phyloP scores from a whole-genome alignment of 371 early-diverging fungal genomes.

The Smittium culicis region DNA sequence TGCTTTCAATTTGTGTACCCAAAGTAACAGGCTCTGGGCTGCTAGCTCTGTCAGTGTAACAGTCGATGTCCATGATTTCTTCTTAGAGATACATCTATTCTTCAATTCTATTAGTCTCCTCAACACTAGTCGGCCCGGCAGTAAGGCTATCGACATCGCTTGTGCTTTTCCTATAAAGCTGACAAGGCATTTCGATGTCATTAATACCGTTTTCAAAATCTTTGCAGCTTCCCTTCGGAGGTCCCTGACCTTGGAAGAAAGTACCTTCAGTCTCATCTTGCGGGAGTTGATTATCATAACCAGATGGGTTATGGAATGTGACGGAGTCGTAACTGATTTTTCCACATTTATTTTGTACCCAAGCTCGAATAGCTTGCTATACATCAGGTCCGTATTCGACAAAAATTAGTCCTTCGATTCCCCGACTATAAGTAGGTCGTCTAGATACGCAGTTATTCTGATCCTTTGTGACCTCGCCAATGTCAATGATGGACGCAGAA shows the following conservation, averaged over 20 bases:
- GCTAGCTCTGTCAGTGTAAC: background rate
- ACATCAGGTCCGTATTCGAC: constrained; percentile 17
- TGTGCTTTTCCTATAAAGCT: constrained; percentile 11
- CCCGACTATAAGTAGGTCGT: constrained; percentile 25
- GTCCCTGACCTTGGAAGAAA: background rate
- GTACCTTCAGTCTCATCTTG: constrained; percentile 4
- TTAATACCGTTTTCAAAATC: background rate
- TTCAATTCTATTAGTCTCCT: background rate
- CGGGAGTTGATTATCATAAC: constrained; percentile 28
- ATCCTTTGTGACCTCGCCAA: constrained; percentile 23
- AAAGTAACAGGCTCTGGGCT: background rate
- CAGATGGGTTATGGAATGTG: constrained; percentile 27
- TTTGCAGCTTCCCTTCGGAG: constrained; percentile 7
- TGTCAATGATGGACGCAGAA: constrained; percentile 26
- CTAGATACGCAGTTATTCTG: constrained; percentile 28
- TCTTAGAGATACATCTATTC: background rate
- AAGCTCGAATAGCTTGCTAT: constrained; percentile 16
- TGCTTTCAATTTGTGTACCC: background rate
- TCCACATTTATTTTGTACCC: constrained; percentile 25
- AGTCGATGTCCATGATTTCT: background rate
- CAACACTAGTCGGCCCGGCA: background rate
- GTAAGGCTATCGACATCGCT: constrained; percentile 9
- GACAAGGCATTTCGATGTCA: constrained; percentile 10
- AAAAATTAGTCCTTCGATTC: constrained; percentile 8
- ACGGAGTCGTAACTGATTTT: constrained; percentile 22